A percentile compares a stretch with the other conserved stretches of the same genome.
phyloP scores from a whole-genome alignment of 164 flowering plant species.

The Liriodendron chinense region DNA sequence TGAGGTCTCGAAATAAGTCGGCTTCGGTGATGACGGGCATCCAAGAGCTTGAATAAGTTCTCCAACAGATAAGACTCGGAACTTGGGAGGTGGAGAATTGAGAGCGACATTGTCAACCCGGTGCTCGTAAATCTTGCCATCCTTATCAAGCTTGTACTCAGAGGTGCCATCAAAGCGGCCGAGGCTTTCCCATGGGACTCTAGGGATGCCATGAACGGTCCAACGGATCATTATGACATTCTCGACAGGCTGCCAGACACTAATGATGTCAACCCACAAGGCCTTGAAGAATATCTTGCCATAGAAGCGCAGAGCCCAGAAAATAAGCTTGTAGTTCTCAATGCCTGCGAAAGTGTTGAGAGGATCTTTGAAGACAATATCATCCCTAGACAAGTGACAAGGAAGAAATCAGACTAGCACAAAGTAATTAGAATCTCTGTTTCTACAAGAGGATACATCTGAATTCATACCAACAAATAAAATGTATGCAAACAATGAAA shows the following conservation, averaged over 20 bases:
- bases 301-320: constrained; percentile 71
- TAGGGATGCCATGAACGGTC: constrained; percentile 74
- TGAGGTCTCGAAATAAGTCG: constrained; percentile 64
- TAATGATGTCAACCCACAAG: constrained; percentile 58
- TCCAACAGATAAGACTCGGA: constrained; percentile 49
- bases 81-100: constrained; percentile 62
- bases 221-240: constrained; percentile 70
- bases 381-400: constrained; percentile 52
- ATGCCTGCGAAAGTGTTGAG: constrained; percentile 72
- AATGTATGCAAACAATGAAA: not conserved
- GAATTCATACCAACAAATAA: not conserved
- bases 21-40: constrained; percentile 71
- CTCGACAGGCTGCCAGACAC: constrained; percentile 81
- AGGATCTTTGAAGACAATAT: constrained; percentile 79
- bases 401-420: not conserved
- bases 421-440: not conserved
- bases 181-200: constrained; percentile 79
- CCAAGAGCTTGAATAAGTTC: constrained; percentile 58
- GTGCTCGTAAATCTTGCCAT: constrained; percentile 84
- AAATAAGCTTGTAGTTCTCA: constrained; percentile 78
- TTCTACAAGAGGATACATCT: not conserved
- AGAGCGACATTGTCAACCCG: constrained; percentile 70
- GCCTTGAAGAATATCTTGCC: constrained; percentile 75
- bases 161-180: constrained; percentile 86
- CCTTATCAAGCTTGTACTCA: constrained; percentile 72